Evolutionary conservation across 2,329 filamentous ascomycete genomes (phyloP), one percentile per base, ranked within the genome.

Genomic region (Hyphodiscus sp.): DNA sequence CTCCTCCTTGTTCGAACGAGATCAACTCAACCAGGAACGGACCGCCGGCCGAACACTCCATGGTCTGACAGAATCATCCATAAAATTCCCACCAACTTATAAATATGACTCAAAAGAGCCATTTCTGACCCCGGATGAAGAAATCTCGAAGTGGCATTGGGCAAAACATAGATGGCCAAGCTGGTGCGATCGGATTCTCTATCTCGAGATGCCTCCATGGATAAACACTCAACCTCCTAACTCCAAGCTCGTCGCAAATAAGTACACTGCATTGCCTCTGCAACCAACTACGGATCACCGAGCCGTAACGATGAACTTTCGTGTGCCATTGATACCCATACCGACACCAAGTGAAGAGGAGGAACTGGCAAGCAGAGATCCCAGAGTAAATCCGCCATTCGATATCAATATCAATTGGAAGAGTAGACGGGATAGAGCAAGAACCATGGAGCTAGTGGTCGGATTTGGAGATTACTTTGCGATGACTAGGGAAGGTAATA

Each of bases 131-230:
- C 57, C 61, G 11, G 66, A 67, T 15, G 66, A 64, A 56, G 68
- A 72, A 38, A 66, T 72, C 2, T 70, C 78, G 3, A 71, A 74
- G 11, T 92, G 87, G 85, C 72, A 75, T 30, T 96, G 91, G 80
- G 88, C 91, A 8, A 75, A 76, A 53, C 88, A 95, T 68, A 84
- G 94, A 45, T 95, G 89, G 78, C 91, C 94, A 1, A 85, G 86
- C 65, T 97, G 92, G 94, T 96, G 91, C 64, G 94, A 97, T 70
- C 83, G 94, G 2, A 85, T 97, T 19, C 74, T 97, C 19, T 97
- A 84, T 69, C 75, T 92, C 2, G 81, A 86, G 49, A 71, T 78
- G 20, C 82, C 79, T 19, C 69, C 69, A 20, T 83, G 79, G 77
- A 66, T 76, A 41, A 69, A 69, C 44, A 64, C 68, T 4, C 65